phyloP scores from a whole-genome alignment of 1,284 basidiomycete species.

The Malassezia cuniculi region DNA sequence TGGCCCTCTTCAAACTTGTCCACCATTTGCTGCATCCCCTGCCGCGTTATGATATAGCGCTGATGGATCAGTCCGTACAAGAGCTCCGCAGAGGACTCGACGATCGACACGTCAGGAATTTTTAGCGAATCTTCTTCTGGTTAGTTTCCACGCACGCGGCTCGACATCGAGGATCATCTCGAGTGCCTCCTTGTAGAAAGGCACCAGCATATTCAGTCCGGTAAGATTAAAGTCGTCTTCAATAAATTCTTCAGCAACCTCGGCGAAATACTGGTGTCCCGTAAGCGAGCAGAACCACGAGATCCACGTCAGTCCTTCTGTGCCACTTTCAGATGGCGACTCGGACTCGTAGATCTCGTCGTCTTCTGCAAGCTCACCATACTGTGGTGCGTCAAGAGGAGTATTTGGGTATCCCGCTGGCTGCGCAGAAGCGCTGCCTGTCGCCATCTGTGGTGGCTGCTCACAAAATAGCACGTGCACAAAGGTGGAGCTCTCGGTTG shows the following conservation, averaged over 20 bases:
- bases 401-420: too few relatives aligned
- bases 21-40: slow-evolving; percentile 88
- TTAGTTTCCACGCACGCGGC: slow-evolving; percentile 49
- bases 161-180: slow-evolving; percentile 99
- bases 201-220: slow-evolving; percentile 79
- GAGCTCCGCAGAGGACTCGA: slow-evolving; percentile 92
- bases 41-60: slow-evolving; percentile 85
- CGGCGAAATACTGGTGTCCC: slow-evolving; percentile 87
- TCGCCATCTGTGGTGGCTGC: too few relatives aligned
- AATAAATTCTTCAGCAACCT: slow-evolving; percentile 91
- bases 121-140: slow-evolving; percentile 70
- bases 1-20: slow-evolving; percentile 88
- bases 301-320: slow-evolving; percentile 67
- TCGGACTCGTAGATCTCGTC: slow-evolving; percentile 26
- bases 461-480: too few relatives aligned
- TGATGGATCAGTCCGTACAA: slow-evolving; percentile 96
- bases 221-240: slow-evolving; percentile 99
- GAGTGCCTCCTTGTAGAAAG: slow-evolving; percentile 99
- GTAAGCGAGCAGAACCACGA: slow-evolving; percentile 97
- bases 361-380: too few relatives aligned
- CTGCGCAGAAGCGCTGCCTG: too few relatives aligned
- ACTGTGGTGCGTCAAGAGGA: too few relatives aligned
- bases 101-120: slow-evolving; percentile 77
- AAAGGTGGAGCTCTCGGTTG: too few relatives aligned
- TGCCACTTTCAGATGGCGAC: slow-evolving; percentile 35